Base-by-base conservation (phyloP, 768 basidiomycete genomes). In the Psilocybe subaeruginosa region DNA sequence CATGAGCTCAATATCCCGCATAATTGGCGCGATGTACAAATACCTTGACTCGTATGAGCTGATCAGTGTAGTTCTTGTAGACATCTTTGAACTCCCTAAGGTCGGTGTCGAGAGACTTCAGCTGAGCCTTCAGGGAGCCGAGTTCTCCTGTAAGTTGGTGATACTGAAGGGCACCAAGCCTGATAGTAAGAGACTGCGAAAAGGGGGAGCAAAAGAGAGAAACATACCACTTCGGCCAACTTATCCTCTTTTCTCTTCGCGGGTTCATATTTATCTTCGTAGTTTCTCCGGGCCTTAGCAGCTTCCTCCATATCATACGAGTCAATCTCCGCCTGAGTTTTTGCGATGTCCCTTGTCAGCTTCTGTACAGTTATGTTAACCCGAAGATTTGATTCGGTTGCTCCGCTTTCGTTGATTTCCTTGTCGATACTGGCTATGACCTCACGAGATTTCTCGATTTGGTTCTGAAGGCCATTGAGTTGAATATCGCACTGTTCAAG, bases 41-140 rank as follows among this genome's bases (percentile, higher is more conserved):
- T 67, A 94, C 96, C 85, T 99, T 99, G 69, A 97, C 95, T 78
- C 89, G 92, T 68, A 99, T 86, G 53, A 99, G 82, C 70, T 98
- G 96, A 56, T 93, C 90, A 9, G 89, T 92, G 70, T 97, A 97
- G 63, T 84, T 84, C 74, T 89, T 91, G 69, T 91, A 86, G 68
- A 95, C 85, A 64, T 95, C 86, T 73, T 92, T 93, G 80, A 89
- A 98, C 62, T 97, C 95, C 66, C 81, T 85, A 56, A 94, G 73
- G 70, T 97, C 95, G 43, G 68, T 77, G 69, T 93, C 85, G 66
- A 85, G 77, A 29, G 81, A 81, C 70, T 85, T 84, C 57, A 90
- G 73, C 64, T 92, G 90, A 30, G 83, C 82, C 65, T 84, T 81
- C 66, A 88, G 78, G 6, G 91, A 90, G 61, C 85, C 87, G 27